Evolutionary conservation across 2,329 filamentous ascomycete genomes (phyloP).

Genomic region (Colletotrichum camelliae): DNA sequence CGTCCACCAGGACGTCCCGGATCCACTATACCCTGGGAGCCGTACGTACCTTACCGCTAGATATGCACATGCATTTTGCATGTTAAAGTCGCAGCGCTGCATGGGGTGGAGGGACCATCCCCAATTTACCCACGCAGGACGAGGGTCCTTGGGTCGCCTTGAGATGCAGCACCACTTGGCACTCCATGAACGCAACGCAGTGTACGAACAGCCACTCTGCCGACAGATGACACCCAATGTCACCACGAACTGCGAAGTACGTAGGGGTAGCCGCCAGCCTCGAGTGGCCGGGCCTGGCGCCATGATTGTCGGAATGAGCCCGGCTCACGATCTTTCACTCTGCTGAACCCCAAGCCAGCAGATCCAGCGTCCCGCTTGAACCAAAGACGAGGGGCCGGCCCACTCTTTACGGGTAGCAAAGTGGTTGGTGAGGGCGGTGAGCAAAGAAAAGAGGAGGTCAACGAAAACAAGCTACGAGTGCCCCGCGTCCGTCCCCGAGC

Average conservation of each 20-base stretch:
- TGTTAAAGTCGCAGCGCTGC: not conserved
- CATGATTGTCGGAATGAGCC: not conserved
- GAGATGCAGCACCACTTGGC: not conserved
- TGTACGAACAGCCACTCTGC: not conserved
- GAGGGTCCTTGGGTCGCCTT: not conserved
- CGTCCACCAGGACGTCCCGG: not conserved
- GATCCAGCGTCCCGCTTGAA: not conserved
- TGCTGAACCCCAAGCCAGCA: not conserved
- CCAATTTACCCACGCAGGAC: slow-evolving; percentile 1
- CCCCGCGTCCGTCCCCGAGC: slow-evolving; percentile 7
- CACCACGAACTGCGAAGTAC: not conserved
- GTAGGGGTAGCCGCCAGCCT: not conserved
- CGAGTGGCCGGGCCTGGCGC: not conserved
- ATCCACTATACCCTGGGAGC: not conserved
- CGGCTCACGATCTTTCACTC: not conserved
- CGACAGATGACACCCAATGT: not conserved
- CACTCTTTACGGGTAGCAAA: slow-evolving; percentile 13
- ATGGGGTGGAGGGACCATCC: slow-evolving; percentile 6
- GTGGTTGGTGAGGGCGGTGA: slow-evolving; percentile 18
- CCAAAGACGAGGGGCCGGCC: not conserved
- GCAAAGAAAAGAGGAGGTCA: not conserved
- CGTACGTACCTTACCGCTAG: not conserved
- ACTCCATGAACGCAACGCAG: not conserved
- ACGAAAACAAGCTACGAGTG: not conserved
- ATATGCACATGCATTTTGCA: slow-evolving; percentile 3